Conservation (phyloP, 257 asterid genomes). For the Salvia rosmarinus region DNA sequence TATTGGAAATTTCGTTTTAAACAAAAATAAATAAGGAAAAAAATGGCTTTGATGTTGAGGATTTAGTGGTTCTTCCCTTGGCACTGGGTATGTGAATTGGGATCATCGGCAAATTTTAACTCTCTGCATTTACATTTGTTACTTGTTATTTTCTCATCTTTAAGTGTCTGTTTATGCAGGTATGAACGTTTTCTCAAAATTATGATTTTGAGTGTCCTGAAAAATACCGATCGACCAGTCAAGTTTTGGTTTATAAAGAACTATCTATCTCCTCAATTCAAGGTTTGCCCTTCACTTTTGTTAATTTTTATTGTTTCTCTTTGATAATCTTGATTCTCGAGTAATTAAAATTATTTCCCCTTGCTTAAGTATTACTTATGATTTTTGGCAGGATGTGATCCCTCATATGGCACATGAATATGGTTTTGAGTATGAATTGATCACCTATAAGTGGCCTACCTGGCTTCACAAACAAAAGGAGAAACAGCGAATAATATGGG, state of each 20-base stretch:
- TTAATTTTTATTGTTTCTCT: neutral
- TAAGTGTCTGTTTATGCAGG: constrained; percentile 54
- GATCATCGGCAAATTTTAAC: neutral
- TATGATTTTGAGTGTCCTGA: constrained; percentile 92
- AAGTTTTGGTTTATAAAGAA: constrained; percentile 99
- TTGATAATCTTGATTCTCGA: constrained; percentile 20
- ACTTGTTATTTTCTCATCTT: constrained; percentile 7
- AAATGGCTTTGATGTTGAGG: neutral
- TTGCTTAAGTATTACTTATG: constrained; percentile 18
- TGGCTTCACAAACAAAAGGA: constrained; percentile 98
- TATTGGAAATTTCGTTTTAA: constrained; percentile 4
- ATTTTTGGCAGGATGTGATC: constrained; percentile 74
- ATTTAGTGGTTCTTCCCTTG: neutral
- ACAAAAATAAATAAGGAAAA: too few species aligned
- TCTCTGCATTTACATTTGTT: constrained; percentile 21
- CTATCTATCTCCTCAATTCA: constrained; percentile 96
- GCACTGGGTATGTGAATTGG: neutral
- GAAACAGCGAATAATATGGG: constrained; percentile 98
- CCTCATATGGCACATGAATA: constrained; percentile 94
- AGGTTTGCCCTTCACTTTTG: constrained; percentile 51
- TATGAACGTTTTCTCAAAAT: constrained; percentile 93
- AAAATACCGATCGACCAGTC: constrained; percentile 84
- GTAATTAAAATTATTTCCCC: constrained; percentile 9
- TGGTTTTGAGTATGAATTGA: constrained; percentile 88
- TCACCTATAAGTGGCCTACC: constrained; percentile 98